Evolutionary conservation across 305 asterid genomes (phyloP).

Genomic region (Plantago coronopus): DNA sequence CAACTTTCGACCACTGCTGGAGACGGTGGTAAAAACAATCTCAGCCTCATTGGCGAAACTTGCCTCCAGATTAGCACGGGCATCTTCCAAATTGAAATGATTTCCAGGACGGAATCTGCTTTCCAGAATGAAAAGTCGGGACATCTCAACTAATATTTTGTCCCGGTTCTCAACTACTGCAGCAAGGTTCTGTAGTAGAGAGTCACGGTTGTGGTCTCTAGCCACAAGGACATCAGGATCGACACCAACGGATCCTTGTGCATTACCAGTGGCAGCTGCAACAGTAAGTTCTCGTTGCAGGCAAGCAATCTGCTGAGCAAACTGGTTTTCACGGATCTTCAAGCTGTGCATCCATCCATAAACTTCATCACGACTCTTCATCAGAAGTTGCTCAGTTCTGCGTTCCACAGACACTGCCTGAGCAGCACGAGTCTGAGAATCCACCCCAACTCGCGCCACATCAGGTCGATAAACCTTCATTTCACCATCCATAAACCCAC

Average conservation of each 20-base stretch:
- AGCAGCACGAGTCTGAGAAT: slow-evolving; percentile 97
- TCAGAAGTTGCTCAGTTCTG: slow-evolving; percentile 85
- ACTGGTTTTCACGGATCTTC: slow-evolving; percentile 69
- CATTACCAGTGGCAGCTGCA: slow-evolving; percentile 72
- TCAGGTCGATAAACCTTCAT: slow-evolving; percentile 98
- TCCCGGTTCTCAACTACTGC: slow-evolving; percentile 95
- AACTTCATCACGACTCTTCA: slow-evolving; percentile 81
- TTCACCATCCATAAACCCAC: slow-evolving; percentile 99
- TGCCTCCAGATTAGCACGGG: slow-evolving; percentile 94
- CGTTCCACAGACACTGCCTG: slow-evolving; percentile 99
- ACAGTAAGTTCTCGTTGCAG: slow-evolving; percentile 86
- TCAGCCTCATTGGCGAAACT: slow-evolving; percentile 99
- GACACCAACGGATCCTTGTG: slow-evolving; percentile 98
- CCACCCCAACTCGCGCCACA: slow-evolving; percentile 98
- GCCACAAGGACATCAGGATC: slow-evolving; percentile 95
- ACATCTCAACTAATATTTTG: slow-evolving; percentile 89
- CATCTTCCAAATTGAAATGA: slow-evolving; percentile 89
- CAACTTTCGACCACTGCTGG: slow-evolving; percentile 96
- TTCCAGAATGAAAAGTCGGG: slow-evolving; percentile 82
- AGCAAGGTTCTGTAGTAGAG: slow-evolving; percentile 79
- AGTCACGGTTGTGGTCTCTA: slow-evolving; percentile 88
- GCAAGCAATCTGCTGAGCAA: slow-evolving; percentile 80
- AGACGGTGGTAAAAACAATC: slow-evolving; percentile 92
- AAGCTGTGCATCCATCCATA: slow-evolving; percentile 87
- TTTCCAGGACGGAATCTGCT: slow-evolving; percentile 69